phyloP scores from a whole-genome alignment of 148 eudicot genomes.

The Rheum nobile region DNA sequence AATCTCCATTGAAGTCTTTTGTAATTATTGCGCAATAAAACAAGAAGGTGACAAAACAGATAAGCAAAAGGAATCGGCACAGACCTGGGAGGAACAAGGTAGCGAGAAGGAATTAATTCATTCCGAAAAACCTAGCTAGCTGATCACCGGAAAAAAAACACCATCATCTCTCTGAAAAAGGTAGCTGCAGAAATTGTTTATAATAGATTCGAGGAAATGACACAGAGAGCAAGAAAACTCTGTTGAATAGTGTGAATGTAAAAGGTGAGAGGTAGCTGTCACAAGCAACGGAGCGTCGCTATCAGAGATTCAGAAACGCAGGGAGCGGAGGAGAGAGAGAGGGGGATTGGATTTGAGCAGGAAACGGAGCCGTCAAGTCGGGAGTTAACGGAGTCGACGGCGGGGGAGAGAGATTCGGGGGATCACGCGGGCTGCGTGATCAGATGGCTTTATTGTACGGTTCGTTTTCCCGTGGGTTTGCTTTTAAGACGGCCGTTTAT shows the following conservation, averaged over 20 bases:
- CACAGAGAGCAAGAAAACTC: neutral
- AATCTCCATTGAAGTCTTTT: neutral
- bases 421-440: slow-evolving; percentile 2
- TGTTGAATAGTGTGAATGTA: slow-evolving; percentile 4
- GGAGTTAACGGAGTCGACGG: neutral
- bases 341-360: neutral
- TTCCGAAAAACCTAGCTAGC: neutral
- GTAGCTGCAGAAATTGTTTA: neutral
- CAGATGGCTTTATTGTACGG: neutral
- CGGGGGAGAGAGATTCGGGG: neutral
- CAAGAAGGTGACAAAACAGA: neutral
- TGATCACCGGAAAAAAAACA: neutral
- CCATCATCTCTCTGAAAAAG: neutral
- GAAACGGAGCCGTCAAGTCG: neutral
- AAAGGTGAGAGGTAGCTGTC: slow-evolving; percentile 11
- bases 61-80: neutral
- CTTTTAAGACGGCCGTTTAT: neutral
- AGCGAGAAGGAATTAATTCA: neutral
- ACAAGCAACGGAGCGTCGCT: slow-evolving; percentile 1
- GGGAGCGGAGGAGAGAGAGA: neutral
- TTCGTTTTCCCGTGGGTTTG: neutral
- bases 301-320: slow-evolving; percentile 1
- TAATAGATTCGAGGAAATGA: neutral
- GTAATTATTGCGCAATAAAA: neutral
- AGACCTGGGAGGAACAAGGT: neutral